Evolutionary conservation across 345 rosid genomes (phyloP), one percentile per base, ranked within the genome.

Genomic region (Turritis glabra): DNA sequence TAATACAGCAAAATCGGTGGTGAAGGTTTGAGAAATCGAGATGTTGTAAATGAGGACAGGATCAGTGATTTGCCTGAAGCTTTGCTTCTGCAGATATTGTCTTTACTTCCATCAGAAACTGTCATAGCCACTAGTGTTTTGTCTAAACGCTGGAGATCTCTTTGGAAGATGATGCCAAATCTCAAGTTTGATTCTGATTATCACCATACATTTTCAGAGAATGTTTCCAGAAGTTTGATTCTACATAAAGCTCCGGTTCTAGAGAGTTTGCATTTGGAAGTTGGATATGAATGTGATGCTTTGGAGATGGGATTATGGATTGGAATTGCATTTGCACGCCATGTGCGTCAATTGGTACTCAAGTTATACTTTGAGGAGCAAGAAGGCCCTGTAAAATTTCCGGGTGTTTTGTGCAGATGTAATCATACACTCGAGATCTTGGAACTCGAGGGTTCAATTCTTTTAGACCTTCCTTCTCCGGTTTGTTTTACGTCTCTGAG

Each of bases 141-240:
- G 59, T 66, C 72, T 38, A 67, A 53, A 52, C 48, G 27, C 0
- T 53, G 72, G 72, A 67, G 38, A 67, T 26, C 23, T 67, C 60
- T 67, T 15, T 67, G 71, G 71, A 52, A 52, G 33, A 51, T 23
- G 71, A 37, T 67, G 8, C 71, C 48, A 67, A 35, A 52, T 0
- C 71, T 52, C 60, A 66, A 50, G 12, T 66, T 67, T 17, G 17
- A 9, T 35, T 66, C 33, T 22, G 4, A 33, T 0, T 0, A 15
- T 23, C 14, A 47, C 4, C 18, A 7, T 2, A 33, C 8, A 10
- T 50, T 26, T 51, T 21, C 25, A 67, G 48, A 67, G 17, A 12
- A 22, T 51, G 60, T 67, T 23, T 37, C 3, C 71, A 51, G 3
- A 21, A 14, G 12, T 52, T 6, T 67, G 35, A 1, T 35, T 37